Base-by-base conservation (phyloP, 108 stramenopile species). In the Conticribra weissflogii region DNA sequence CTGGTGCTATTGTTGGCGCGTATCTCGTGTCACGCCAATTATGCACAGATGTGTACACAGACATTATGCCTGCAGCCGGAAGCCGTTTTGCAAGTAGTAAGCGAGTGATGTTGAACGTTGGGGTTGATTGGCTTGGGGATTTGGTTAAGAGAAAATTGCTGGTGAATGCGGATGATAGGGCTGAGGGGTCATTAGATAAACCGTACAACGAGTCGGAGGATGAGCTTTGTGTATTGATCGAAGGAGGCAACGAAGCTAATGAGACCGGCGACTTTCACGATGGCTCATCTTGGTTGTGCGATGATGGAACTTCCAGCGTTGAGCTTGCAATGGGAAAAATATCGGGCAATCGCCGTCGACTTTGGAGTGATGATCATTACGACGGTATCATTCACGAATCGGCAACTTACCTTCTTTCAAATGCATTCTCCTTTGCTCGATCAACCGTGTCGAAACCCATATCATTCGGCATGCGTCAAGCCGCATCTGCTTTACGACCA, bases 1-100 rank as follows among this genome's bases (percentile, higher is more conserved):
- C 83, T 3, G 83, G 83, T 0, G 63, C 70, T 2, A 76, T 83
- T 45, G 68, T 83, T 16, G 83, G 83, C 3, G 83, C 83, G 0
- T 83, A 83, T 62, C 63, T 83, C 18, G 70, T 80, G 9, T 76
- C 74, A 17, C 69, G 83, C 25, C 83, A 83, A 34, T 34, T 83
- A 28, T 80, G 75, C 29, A 76, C 70, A 5, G 79, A 80, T 58
- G 77, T 84, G 4, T 84, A 84, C 57, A 84, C 79, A 12, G 71
- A 81, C 14, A 60, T 84, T 16, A 65, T 83, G 69, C 75, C 79
- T 0, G 69, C 68, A 16, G 75, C 79, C 18, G 75, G 75, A n/a
- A 68, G 62, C 14, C 65, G 45, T 29, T 81, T 80, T 34, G 83
- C 79, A 0, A 57, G 62, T 27, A 80, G 62, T 48, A 70, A 64